Base-by-base conservation (phyloP, 192 early-diverging fungal genomes). In the Podila minutissima region DNA sequence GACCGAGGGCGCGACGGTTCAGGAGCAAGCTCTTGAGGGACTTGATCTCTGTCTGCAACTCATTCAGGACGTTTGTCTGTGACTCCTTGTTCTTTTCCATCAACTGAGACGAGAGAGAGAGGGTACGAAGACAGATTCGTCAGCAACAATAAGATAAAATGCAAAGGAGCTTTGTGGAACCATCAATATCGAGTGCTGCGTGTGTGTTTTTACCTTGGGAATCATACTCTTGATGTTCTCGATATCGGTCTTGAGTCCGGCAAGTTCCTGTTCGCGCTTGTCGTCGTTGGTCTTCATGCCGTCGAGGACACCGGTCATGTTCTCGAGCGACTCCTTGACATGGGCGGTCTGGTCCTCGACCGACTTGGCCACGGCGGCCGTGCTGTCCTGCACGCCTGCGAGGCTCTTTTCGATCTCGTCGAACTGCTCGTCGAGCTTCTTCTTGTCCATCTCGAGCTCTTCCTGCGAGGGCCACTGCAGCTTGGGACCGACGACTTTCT, bases 21-120 rank as follows among this genome's bases (percentile, higher is more conserved):
- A 97, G 74, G 59, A 99, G 82, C 69, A 99, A 87, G 67, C 91
- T 95, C 71, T 97, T 95, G 41, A 99, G 87, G 24, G 94, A 95
- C 78, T 97, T 97, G 82, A 99, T 90, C 82, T 99, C 98, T 26
- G 88, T 88, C 84, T 99, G 98, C 26, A 99, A 86, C 38, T 98
- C 96, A 35, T 83, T 81, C 64, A 96, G 74, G 12, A 91, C 83
- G 49, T 85, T 82, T 9, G 82, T 75, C 73, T 96, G 93, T 10
- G 89, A 84, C 33, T 94, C 92, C 68, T 93, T 94, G 62, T 83
- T 87, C 67, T 90, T 89, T 37, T 95, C 92, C 71, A 96, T 79
- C 66, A 95, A 69, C 91, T 94, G 74, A 46, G 15, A 46, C 29
- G 35, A 0, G 35, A 7, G 3, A 46, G 15, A 15, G 1, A 46